phyloP scores from a whole-genome alignment of 768 basidiomycete species.

The Pseudohyphozyma bogoriensis region DNA sequence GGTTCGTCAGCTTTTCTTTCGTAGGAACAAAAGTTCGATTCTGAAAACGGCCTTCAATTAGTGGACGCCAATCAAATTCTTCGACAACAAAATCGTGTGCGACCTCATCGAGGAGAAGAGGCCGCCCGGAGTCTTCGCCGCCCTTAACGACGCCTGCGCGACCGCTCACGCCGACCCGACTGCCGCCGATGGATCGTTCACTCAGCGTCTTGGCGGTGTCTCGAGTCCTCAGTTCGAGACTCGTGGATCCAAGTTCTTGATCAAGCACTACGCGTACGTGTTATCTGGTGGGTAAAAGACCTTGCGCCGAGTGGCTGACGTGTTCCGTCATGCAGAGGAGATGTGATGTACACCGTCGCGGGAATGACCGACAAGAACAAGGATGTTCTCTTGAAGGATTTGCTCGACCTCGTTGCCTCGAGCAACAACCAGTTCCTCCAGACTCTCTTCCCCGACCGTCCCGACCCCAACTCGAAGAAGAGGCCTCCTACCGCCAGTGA shows the following conservation, averaged over 20 bases:
- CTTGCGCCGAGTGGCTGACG: not conserved
- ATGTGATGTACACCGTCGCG: conserved; percentile 91
- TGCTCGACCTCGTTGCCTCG: conserved; percentile 73
- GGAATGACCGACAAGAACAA: conserved; percentile 99
- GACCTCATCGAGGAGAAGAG: conserved; percentile 93
- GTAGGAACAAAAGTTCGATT: not conserved
- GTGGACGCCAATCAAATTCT: conserved; percentile 98
- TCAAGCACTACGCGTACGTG: conserved; percentile 72
- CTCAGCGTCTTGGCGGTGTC: conserved; percentile 62
- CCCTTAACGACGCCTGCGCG: conserved; percentile 96
- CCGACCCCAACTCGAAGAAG: conserved; percentile 95
- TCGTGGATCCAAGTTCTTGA: conserved; percentile 85
- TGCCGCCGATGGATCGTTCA: conserved; percentile 93
- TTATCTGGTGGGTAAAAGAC: not conserved
- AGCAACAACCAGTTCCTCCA: conserved; percentile 81
- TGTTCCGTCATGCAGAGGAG: conserved; percentile 57
- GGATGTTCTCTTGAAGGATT: conserved; percentile 87
- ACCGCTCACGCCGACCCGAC: conserved; percentile 95
- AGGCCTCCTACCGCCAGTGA: conserved; percentile 95
- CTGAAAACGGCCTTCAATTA: not conserved
- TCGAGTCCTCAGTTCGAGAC: conserved; percentile 90
- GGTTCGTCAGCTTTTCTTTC: conserved; percentile 16
- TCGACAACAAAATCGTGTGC: conserved; percentile 89
- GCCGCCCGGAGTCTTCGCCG: conserved; percentile 94
- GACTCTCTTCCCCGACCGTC: conserved; percentile 79